Evolutionary conservation across 139 green algal genomes (phyloP).

Genomic region (Chlorella sp.): DNA sequence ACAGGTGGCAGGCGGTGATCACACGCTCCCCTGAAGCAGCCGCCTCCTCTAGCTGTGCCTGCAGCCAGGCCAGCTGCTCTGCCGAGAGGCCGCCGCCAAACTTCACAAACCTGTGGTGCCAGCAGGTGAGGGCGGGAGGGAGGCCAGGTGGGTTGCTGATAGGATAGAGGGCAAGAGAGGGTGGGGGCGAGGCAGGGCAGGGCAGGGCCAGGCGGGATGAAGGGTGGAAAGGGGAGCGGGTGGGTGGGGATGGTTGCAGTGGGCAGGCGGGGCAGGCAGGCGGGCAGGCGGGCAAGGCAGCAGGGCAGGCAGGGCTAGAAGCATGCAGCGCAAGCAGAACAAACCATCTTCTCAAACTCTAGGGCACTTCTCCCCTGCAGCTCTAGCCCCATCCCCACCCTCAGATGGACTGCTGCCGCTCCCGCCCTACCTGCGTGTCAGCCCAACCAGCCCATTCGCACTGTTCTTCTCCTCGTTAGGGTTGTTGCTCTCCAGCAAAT

Average conservation of each 20-base stretch:
- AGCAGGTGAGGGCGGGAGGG: neutral
- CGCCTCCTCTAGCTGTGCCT: slow-evolving; percentile 47
- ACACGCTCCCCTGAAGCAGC: slow-evolving; percentile 45
- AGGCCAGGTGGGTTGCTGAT: neutral
- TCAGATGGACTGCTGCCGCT: too few species aligned
- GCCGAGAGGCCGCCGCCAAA: slow-evolving; percentile 78
- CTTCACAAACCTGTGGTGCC: slow-evolving; percentile 75
- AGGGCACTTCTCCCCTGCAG: too few species aligned
- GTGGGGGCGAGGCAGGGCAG: neutral
- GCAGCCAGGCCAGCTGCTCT: slow-evolving; percentile 83
- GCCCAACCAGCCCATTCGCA: slow-evolving; percentile 61
- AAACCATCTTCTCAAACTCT: neutral
- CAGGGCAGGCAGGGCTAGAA: neutral
- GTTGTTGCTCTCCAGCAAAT: slow-evolving; percentile 64
- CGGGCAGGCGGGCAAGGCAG: neutral
- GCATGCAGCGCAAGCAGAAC: neutral
- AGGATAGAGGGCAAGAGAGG: too few species aligned
- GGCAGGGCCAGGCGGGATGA: neutral
- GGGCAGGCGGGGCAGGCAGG: neutral
- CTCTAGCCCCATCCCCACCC: too few species aligned
- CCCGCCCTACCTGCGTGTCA: slow-evolving; percentile 44
- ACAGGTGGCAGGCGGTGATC: slow-evolving; percentile 61
- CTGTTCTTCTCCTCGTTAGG: slow-evolving; percentile 80
- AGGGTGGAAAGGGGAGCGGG: neutral
- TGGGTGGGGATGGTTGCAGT: neutral